Conservation (phyloP, 208 protist species). For the Lotmaria passim region DNA sequence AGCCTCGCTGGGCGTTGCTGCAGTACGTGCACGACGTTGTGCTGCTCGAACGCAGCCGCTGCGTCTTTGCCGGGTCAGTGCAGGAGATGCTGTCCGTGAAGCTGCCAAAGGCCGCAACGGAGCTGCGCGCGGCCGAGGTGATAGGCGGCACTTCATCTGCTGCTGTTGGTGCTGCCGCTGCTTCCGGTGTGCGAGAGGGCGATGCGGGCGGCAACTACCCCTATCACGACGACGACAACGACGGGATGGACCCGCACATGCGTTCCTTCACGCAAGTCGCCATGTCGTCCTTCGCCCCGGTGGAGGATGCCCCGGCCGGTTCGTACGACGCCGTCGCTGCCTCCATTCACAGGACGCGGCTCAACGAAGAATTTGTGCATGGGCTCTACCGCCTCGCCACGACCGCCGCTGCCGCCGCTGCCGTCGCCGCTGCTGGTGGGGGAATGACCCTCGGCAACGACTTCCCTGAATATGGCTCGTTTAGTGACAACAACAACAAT, state of each 20-base stretch:
- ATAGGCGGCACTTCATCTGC: not conserved
- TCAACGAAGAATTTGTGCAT: constrained; percentile 34
- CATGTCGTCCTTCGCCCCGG: not conserved
- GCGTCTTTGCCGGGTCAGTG: constrained; percentile 51
- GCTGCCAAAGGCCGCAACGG: constrained; percentile 20
- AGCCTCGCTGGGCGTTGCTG: constrained; percentile 69
- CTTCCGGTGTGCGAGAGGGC: not conserved
- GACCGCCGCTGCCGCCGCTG: not conserved
- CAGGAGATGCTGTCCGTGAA: constrained; percentile 41
- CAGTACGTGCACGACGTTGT: constrained; percentile 71
- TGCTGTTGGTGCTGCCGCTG: not conserved
- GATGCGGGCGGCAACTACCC: not conserved
- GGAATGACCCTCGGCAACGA: not conserved
- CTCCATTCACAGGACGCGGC: constrained; percentile 26
- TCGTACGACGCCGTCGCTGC: constrained; percentile 33
- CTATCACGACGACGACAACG: not conserved
- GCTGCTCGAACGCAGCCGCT: constrained; percentile 45
- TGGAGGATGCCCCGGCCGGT: constrained; percentile 7
- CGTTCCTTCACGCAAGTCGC: not conserved
- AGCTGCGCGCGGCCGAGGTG: not conserved
- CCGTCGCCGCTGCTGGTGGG: not conserved
- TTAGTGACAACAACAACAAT: not conserved
- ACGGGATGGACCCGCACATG: not conserved
- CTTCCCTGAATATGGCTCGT: constrained; percentile 16
- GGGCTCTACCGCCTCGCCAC: constrained; percentile 35